Base-by-base conservation (phyloP, 176 grass and related monocot genomes). In the Areca catechu region DNA sequence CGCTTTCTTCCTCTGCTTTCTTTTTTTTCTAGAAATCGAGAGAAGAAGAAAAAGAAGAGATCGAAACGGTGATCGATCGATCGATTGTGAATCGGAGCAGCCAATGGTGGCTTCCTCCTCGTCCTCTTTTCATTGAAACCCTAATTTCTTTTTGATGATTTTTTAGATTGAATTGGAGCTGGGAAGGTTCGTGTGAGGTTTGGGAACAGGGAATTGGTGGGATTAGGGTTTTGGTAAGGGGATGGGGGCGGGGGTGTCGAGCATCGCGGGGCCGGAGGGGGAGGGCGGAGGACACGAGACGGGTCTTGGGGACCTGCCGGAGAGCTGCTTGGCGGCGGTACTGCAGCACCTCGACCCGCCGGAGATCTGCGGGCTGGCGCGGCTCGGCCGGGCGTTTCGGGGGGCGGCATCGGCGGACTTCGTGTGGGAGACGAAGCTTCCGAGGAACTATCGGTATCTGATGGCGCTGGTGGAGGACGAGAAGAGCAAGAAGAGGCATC, bases 371-470 rank as follows among this genome's bases (percentile, higher is more conserved):
- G 67, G 55, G 10, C 65, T 81, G 37, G 91, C 86, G 29, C 64
- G 67, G n/a, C 67, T 95, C 37, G 86, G 86, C 74, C 76, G 53
- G 62, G 80, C 72, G 3, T 95, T 95, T 58, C 63, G 86, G 3
- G 83, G 80, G 30, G 91, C 86, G 0, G 91, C 86, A 0, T 78
- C 83, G 49, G 83, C 91, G 0, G 86, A 95, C 60, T 87, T 90
- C 52, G 83, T 95, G 14, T 95, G 91, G 91, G 79, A 95, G 67
- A 80, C 79, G 27, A 95, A 95, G 81, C 73, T 95, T 53, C 91
- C 91, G 14, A 79, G 80, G 67, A 95, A 90, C 63, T 84, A 86
- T 57, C 65, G 70, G 5, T 77, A 87, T 60, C 75, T 95, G 7
- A 71, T 95, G 61, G 76, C 69, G 3, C 83, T 87, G 69, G 83